Percentiles rank a stretch among this genome's conserved stretches.
These are phyloP conservation scores for Xylaria cubensis DNA, from an alignment of 495 filamentous ascomycete species.

Conservation along the genomic window DNA sequence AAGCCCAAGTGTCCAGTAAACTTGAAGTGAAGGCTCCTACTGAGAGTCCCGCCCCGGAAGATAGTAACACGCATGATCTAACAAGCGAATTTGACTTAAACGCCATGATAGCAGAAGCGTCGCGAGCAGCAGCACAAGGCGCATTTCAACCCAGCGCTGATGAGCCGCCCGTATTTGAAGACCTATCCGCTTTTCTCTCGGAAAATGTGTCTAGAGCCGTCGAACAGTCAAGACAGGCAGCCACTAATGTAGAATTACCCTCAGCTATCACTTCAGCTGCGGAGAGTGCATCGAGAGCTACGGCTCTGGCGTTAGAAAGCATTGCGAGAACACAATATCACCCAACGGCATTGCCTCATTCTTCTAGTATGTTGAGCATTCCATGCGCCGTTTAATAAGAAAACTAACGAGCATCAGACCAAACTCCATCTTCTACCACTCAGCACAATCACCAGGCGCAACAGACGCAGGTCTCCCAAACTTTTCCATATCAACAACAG, in stretches of 20 bases:
- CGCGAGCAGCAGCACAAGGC: conserved; percentile 41
- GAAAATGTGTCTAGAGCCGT: conserved; percentile 44
- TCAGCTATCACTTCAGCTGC: conserved; percentile 42
- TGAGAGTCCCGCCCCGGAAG: conserved; percentile 38
- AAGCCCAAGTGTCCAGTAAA: conserved; percentile 53
- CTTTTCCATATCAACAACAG: conserved; percentile 37
- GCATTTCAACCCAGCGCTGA: conserved; percentile 26
- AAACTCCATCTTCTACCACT: conserved; percentile 27
- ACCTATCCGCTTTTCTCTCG: conserved; percentile 40
- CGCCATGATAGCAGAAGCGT: conserved; percentile 42
- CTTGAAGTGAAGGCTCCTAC: conserved; percentile 47
- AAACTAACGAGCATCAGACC: conserved; percentile 17
- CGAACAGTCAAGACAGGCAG: conserved; percentile 39
- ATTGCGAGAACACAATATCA: conserved; percentile 45
- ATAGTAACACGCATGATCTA: conserved; percentile 25
- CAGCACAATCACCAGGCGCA: conserved; percentile 46
- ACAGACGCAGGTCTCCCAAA: conserved; percentile 34
- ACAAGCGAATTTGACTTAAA: conserved; percentile 39
- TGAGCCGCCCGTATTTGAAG: conserved; percentile 34
- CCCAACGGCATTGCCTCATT: conserved; percentile 40
- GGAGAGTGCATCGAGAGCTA: conserved; percentile 42
- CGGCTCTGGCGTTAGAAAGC: conserved; percentile 41
- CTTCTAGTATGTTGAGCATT: conserved; percentile 36
- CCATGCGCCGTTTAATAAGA: not conserved
- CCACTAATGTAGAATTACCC: conserved; percentile 35